A percentile compares a stretch with the other conserved stretches of the same genome.
These are phyloP conservation scores for Russula foetens DNA, from an alignment of 768 basidiomycete genomes.

Conservation along the genomic window DNA sequence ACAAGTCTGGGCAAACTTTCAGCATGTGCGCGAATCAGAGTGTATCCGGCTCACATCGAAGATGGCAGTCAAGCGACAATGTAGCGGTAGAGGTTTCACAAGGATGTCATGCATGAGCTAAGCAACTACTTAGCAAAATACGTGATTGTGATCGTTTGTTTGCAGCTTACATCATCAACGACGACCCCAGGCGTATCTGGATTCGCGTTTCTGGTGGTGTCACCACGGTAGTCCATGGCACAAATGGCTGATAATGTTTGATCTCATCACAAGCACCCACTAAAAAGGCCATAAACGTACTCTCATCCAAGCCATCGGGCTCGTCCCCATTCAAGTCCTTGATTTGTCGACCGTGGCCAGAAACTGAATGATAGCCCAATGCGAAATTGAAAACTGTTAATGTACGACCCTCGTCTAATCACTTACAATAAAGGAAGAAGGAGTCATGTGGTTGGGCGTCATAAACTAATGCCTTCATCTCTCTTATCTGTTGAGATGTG, in stretches of 20 bases:
- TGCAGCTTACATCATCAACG: neutral
- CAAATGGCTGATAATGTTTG: neutral
- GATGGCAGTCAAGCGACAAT: slow-evolving; percentile 7
- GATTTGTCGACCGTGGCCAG: neutral
- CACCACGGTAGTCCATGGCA: neutral
- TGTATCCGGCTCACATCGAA: neutral
- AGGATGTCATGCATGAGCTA: neutral
- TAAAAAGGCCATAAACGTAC: neutral
- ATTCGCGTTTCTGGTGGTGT: too few relatives aligned
- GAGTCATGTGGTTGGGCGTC: neutral
- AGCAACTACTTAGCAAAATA: neutral
- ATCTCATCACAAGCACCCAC: neutral
- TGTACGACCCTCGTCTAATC: neutral
- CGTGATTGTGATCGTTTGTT: too few relatives aligned
- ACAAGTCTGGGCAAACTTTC: neutral
- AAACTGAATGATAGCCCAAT: neutral
- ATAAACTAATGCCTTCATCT: neutral
- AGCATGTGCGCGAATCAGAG: neutral
- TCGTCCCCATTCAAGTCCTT: neutral
- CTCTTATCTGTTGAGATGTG: neutral
- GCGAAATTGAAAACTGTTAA: neutral
- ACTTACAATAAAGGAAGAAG: neutral
- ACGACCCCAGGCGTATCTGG: neutral
- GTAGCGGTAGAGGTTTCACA: neutral
- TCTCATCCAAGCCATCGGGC: neutral